Base-by-base conservation (phyloP, 495 filamentous ascomycete species). In the Xanthoparmelia taractica region DNA sequence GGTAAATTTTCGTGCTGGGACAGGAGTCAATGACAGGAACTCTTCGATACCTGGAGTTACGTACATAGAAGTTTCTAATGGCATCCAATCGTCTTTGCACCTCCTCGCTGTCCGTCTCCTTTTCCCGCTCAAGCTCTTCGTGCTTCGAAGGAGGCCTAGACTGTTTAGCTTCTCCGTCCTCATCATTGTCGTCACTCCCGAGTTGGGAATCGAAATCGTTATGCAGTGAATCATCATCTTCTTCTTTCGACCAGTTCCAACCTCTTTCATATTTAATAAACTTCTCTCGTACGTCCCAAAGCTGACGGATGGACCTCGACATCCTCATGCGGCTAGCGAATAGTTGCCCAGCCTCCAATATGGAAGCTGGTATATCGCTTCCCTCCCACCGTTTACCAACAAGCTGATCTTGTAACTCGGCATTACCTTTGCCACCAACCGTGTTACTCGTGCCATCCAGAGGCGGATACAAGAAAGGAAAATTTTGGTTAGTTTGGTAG, bases 401-500 rank as follows among this genome's bases (percentile, higher is more conserved):
- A 36, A 95, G 73, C 12, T 80, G 69, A 68, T 91, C 89, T 72
- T 95, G 90, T 45, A 87, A 73, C 37, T 86, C 85, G 2, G 88
- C 89, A 20, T 75, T 83, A 38, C 89, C 91, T 71, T 95, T 96
- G 8, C 92, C 94, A 60, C 93, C 92, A 52, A 92, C 84, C 60
- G 84, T 86, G 68, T 92, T 94, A 73, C 86, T 93, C 10, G 83
- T 82, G 64, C 84, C 84, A 76, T 95, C 91, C 18, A 95, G 75
- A 3, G 94, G 92, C 4, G 94, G 95, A 69, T 97, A 98, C 76
- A 98, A 85, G 68, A 98, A 97, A 0, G 94, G 94, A 67, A 98
- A 98, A 68, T 96, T 92, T 66, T 98, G 94, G 71, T 98, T 98
- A 0, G 94, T 98, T 73, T 98, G 94, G 71, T 97, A 98, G 63